phyloP scores from a whole-genome alignment of 495 filamentous ascomycete genomes.

The Aspergillus taichungensis region DNA sequence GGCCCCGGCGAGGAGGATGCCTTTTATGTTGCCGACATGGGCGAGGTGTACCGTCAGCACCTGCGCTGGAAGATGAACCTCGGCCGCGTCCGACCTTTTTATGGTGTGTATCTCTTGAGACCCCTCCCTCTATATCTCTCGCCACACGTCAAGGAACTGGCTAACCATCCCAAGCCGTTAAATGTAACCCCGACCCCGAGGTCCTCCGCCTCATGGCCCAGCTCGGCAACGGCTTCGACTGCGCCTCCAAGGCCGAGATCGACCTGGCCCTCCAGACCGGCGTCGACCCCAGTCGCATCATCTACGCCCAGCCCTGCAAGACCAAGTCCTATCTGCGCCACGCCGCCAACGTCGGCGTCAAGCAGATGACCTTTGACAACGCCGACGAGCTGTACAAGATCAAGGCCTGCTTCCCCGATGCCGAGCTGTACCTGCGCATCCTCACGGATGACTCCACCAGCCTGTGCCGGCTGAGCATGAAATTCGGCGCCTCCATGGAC shows the following conservation, averaged over 20 bases:
- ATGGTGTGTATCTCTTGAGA: constrained; percentile 78
- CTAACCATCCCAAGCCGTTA: constrained; percentile 62
- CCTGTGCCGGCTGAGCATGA: constrained; percentile 87
- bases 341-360: constrained; percentile 72
- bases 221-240: constrained; percentile 94
- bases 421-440: constrained; percentile 89
- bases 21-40: constrained; percentile 96
- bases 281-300: constrained; percentile 84
- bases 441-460: constrained; percentile 92
- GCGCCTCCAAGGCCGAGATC: constrained; percentile 94
- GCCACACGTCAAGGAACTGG: neutral
- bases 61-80: constrained; percentile 95
- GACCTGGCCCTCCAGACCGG: constrained; percentile 79
- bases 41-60: constrained; percentile 97
- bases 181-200: constrained; percentile 92
- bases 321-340: constrained; percentile 95
- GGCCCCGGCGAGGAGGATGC: constrained; percentile 88
- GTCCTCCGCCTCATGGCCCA: constrained; percentile 78
- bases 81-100: constrained; percentile 89
- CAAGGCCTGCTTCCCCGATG: constrained; percentile 77
- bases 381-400: constrained; percentile 97
- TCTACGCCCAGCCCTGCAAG: constrained; percentile 99
- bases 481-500: constrained; percentile 89
- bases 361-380: constrained; percentile 99
- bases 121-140: no score